Evolutionary conservation across 345 rosid genomes (phyloP).

Genomic region (Camelina hispida): DNA sequence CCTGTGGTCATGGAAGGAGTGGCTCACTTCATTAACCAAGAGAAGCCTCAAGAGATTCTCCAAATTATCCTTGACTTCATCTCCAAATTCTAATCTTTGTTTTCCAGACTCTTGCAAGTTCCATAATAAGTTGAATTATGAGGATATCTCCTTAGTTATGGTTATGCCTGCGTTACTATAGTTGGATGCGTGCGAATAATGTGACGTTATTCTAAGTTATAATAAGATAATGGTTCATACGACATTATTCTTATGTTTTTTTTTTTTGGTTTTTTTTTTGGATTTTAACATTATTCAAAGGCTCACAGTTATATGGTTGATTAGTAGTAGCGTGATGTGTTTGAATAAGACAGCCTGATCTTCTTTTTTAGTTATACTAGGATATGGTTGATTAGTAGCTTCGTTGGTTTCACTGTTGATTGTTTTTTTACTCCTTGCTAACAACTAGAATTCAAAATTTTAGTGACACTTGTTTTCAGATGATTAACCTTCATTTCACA

Average conservation of each 20-base stretch:
- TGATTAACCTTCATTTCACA: no score
- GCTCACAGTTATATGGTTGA: no score
- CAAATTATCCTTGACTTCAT: conserved; percentile 37
- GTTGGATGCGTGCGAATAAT: neutral
- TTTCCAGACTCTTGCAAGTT: neutral
- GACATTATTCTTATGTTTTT: no score
- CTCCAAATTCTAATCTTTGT: conserved; percentile 27
- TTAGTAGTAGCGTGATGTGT: no score
- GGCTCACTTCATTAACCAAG: conserved; percentile 43
- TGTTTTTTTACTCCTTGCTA: neutral
- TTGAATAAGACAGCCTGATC: no score
- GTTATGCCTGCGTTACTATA: neutral
- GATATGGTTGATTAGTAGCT: neutral
- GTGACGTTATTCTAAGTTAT: neutral
- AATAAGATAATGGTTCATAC: neutral
- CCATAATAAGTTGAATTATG: neutral
- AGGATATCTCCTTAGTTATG: neutral
- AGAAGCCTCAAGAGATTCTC: conserved; percentile 41
- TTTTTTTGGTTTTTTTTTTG: no score
- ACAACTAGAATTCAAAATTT: neutral
- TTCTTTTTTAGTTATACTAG: no score
- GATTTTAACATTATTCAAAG: no score
- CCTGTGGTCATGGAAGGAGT: conserved; percentile 41
- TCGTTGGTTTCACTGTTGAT: neutral
- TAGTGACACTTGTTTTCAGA: no score